Conservation (phyloP, 352 stramenopile genomes). For the Phytophthora boehmeriae region DNA sequence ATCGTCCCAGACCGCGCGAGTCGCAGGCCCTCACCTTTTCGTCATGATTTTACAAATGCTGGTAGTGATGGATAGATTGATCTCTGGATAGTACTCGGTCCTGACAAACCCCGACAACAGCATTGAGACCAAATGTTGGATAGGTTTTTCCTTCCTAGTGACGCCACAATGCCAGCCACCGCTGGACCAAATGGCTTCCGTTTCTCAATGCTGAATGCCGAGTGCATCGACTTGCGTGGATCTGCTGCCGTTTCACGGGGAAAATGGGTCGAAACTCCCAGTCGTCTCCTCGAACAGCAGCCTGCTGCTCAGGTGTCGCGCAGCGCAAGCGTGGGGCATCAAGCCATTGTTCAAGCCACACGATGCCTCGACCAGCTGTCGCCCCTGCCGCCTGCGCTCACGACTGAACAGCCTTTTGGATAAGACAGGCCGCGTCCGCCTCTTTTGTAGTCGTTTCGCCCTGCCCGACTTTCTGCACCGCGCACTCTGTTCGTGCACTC, state of each 20-base stretch:
- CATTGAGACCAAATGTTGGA: not conserved
- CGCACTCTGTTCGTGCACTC: conserved; percentile 26
- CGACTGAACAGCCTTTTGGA: not conserved
- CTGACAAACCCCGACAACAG: not conserved
- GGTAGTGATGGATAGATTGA: no score
- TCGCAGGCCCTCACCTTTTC: not conserved
- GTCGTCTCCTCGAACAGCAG: not conserved
- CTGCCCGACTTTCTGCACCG: not conserved
- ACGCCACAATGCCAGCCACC: not conserved
- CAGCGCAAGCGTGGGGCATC: no score
- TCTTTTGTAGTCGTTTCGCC: conserved; percentile 21
- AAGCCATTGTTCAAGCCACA: not conserved
- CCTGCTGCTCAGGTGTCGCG: no score
- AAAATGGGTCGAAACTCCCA: not conserved
- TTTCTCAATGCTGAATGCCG: not conserved
- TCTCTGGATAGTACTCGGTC: no score
- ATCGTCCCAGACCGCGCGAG: not conserved
- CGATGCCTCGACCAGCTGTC: conserved; percentile 1
- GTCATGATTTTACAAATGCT: no score
- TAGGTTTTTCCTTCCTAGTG: not conserved
- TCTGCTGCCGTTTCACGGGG: no score
- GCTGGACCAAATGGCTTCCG: not conserved
- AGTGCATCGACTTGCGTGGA: no score
- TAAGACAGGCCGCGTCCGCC: conserved; percentile 34
- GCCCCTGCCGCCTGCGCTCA: no score